Evolutionary conservation across 768 basidiomycete species (phyloP), one percentile per base, ranked within the genome.

Genomic region (Russula olivacea): DNA sequence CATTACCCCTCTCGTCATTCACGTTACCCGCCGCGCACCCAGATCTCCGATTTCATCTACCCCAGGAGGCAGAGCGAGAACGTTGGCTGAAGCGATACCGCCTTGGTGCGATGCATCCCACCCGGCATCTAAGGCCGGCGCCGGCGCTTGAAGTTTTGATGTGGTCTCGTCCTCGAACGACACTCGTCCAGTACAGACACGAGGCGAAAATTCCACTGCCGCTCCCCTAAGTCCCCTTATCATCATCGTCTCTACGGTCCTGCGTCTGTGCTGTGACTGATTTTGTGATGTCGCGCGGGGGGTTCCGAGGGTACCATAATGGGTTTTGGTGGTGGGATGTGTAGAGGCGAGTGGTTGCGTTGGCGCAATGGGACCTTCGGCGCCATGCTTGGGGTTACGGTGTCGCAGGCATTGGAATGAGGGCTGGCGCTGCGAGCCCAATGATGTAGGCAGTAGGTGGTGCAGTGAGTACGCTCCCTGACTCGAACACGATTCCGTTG

Each of bases 61-160:
- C 40, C 84, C 84, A 40, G 87, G 87, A 9, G 89, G 88, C 1
- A 88, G 0, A 84, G 75, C 8, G 87, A 87, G 71, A 87, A 90
- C 40, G 87, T 89, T 12, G 91, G 91, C 50, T 85, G 80, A 41
- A 91, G 72, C 32, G 87, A 89, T 57, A 93, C 85, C 8, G 91
- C 78, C 38, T 36, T 36, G 36, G 34, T 1, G 32, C 10, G 9
- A 11, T 2, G 12, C 36, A 34, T 36, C 36, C 1, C 32, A 92
- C 91, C 69, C 80, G 70, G 14, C 81, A 72, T 2, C 66, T 54
- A 12, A 74, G 67, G 25, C 61, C 45, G 43, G 65, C n/a, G 49
- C 59, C 45, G n/a, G 23, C 11, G 15, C 21, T 17, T 4, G n/a
- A n/a, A 17, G 59, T 28, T 49, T 58, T 25, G 38, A 60, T 34